phyloP scores from a whole-genome alignment of 2,329 filamentous ascomycete genomes.

The Cordyceps cateniannulata region DNA sequence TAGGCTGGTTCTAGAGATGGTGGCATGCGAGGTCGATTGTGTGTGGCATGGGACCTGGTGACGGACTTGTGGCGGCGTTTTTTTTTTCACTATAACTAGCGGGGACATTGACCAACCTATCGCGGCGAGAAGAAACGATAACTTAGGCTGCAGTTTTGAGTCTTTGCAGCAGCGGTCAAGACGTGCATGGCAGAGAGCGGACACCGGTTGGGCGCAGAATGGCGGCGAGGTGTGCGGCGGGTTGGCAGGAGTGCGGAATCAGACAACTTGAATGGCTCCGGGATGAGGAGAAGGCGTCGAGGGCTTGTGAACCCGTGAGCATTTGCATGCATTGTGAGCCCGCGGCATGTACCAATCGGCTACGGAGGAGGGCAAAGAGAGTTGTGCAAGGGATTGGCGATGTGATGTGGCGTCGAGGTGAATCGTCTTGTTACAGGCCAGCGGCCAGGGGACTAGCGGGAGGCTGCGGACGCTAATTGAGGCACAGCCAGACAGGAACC shows the following conservation, averaged over 20 bases:
- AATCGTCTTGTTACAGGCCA: not conserved
- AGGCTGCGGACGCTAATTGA: not conserved
- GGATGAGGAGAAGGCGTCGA: not conserved
- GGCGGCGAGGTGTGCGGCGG: not conserved
- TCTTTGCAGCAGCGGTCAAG: not conserved
- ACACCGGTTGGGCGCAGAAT: not conserved
- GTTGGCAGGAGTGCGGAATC: not conserved
- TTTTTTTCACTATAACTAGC: not conserved
- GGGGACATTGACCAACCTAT: not conserved
- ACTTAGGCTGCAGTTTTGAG: not conserved
- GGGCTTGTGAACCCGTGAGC: slow-evolving; percentile 1
- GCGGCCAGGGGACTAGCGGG: not conserved
- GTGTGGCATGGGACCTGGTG: not conserved
- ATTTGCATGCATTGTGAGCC: not conserved
- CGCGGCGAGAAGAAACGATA: not conserved
- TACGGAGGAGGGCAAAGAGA: not conserved
- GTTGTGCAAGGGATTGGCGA: not conserved
- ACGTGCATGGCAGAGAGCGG: not conserved
- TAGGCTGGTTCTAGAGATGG: not conserved
- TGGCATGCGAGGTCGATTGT: not conserved
- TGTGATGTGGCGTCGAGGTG: slow-evolving; percentile 11
- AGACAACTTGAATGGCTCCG: not conserved
- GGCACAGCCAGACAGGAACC: too few species aligned
- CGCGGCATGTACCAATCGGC: not conserved
- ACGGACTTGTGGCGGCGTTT: not conserved